Evolutionary conservation across 352 stramenopile genomes (phyloP), one percentile per base, ranked within the genome.

Genomic region (Pythium volutum): DNA sequence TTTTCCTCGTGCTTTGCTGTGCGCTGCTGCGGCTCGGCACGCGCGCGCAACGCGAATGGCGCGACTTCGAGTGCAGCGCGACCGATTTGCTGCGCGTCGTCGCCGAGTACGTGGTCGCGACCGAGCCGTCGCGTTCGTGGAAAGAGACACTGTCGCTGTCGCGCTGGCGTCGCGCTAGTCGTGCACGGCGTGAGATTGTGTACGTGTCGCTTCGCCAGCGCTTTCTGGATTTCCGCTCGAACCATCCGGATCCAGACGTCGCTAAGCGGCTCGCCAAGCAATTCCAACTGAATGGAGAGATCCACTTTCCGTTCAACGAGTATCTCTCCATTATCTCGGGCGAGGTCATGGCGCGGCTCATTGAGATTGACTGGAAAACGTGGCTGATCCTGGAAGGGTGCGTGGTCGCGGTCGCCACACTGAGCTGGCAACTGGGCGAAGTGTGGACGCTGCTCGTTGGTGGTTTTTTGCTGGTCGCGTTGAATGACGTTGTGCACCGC

Each of bases 281-380:
- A 33, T 91, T 88, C 55, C 82, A 91, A 50, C 64, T 80, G 0
- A 71, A 89, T 38, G 58, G 64, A 4, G 66, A 86, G 47, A 53
- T 75, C 8, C 70, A 67, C 27, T 91, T 89, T 66, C 78, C 81
- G 2, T 91, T 91, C 65, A 84, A 91, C 62, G 79, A 89, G 56
- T 91, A 91, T 53, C 71, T 91, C 8, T 78, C 76, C 9, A 83
- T 89, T 60, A 87, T 91, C 53, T 89, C 79, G 3, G 82, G 82
- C 18, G 79, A 89, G 60, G 77, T 88, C 46, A 88, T 91, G 82
- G 78, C 64, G 2, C 59, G 77, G 25, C 67, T 91, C 3, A 88
- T 91, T 39, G 76, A 87, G 64, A 87, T 91, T 59, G 82, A 91
- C 52, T 61, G 80, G 62, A 56, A 75, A 23, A 91, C 82, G 42